Conservation (phyloP, 163 green algal genomes). For the Chlorella variabilis region DNA sequence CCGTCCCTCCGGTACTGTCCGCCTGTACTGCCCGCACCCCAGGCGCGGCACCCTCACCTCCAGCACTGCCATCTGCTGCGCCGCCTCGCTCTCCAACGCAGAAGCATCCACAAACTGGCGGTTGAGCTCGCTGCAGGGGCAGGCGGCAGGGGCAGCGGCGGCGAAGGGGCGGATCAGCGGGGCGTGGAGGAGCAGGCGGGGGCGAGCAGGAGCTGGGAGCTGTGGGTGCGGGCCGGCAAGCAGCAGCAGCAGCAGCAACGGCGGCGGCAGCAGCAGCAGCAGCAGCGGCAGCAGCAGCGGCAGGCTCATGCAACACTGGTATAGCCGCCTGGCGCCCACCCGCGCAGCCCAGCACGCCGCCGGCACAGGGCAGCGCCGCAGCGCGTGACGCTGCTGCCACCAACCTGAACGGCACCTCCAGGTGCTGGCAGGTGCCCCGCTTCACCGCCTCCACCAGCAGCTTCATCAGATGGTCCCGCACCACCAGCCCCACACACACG, state of each 20-base stretch:
- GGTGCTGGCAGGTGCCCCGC: constrained; percentile 43
- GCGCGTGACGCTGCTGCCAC: no score
- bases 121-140: constrained; percentile 57
- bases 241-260: no score
- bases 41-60: constrained; percentile 49
- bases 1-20: no score
- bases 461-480: constrained; percentile 82
- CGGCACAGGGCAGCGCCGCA: no score
- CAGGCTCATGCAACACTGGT: no score
- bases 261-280: no score
- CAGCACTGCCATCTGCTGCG: constrained; percentile 76
- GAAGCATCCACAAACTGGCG: constrained; percentile 50
- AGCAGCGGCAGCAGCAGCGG: no score
- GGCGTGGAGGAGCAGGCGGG: not conserved
- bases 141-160: no score
- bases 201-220: not conserved
- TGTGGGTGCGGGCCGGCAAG: no score
- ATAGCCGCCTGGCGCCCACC: not conserved
- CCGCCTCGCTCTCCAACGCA: constrained; percentile 40
- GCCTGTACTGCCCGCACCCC: no score
- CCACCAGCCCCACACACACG: constrained; percentile 80
- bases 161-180: not conserved
- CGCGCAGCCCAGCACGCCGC: not conserved
- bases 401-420: constrained; percentile 54
- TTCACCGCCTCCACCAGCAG: constrained; percentile 75